Evolutionary conservation across 2,329 filamentous ascomycete genomes (phyloP).

Genomic region (Penicillium crustosum): DNA sequence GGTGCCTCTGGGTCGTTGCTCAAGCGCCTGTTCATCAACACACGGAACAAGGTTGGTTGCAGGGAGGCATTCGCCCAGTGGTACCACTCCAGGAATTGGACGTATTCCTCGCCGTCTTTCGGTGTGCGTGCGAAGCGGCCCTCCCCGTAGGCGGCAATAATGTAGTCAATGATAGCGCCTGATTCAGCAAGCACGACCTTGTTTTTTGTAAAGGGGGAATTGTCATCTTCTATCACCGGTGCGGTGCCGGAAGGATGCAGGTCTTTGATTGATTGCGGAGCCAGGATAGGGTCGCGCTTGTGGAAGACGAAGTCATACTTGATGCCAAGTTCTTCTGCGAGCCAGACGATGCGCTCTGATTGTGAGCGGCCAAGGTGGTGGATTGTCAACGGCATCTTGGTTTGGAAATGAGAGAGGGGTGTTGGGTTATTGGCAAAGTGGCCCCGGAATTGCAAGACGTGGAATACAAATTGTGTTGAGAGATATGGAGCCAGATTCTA

Average conservation of each 20-base stretch:
- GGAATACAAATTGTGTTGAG: neutral
- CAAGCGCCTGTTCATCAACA: conserved; percentile 11
- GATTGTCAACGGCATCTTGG: conserved; percentile 22
- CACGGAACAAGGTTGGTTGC: conserved; percentile 17
- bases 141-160: conserved; percentile 21
- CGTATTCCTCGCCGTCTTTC: conserved; percentile 21
- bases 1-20: neutral
- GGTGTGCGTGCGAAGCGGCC: conserved; percentile 19
- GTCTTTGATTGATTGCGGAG: conserved; percentile 24
- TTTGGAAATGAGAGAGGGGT: neutral
- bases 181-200: conserved; percentile 23
- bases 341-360: conserved; percentile 29
- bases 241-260: conserved; percentile 23
- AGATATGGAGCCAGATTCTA: neutral
- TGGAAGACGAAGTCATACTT: conserved; percentile 22
- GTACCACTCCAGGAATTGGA: conserved; percentile 24
- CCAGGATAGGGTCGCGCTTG: conserved; percentile 23
- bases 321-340: conserved; percentile 25
- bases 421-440: neutral
- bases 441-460: too few species aligned
- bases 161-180: conserved; percentile 23
- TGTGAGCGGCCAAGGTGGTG: conserved; percentile 25
- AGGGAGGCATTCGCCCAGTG: conserved; percentile 24
- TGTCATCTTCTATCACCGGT: conserved; percentile 25
- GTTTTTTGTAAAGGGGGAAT: conserved; percentile 19